Evolutionary conservation across 352 stramenopile species (phyloP).

Genomic region (Plasmopara halstedii): DNA sequence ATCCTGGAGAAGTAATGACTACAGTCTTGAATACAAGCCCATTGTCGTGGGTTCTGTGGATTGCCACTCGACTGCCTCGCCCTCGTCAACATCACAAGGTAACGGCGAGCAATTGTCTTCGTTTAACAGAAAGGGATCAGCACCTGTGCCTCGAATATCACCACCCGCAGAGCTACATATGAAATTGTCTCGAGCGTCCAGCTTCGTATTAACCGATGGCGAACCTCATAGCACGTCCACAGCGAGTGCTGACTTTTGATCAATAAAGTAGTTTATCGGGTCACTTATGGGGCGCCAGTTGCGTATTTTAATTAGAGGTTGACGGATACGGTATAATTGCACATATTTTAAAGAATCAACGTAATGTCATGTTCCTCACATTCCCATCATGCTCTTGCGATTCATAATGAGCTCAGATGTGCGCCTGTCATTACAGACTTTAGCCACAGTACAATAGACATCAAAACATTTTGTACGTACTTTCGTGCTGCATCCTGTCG

Average conservation of each 20-base stretch:
- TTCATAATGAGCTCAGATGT: constrained; percentile 84
- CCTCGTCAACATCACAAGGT: constrained; percentile 8
- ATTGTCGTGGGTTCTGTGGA: constrained; percentile 34
- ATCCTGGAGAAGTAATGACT: constrained; percentile 43
- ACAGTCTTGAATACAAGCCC: constrained; percentile 49
- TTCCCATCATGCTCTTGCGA: constrained; percentile 52
- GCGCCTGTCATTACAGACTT: constrained; percentile 31
- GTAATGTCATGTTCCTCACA: constrained; percentile 5
- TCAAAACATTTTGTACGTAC: constrained; percentile 28
- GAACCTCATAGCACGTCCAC: constrained; percentile 26
- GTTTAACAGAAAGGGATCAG: constrained; percentile 11
- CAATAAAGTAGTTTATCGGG: neutral
- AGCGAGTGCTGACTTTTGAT: constrained; percentile 69
- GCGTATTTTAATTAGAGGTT: neutral
- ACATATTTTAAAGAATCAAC: constrained; percentile 4
- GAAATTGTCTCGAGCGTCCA: constrained; percentile 34
- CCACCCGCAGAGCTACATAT: constrained; percentile 5
- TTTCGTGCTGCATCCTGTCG: constrained; percentile 69
- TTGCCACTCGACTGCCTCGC: constrained; percentile 19
- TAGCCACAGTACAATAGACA: neutral
- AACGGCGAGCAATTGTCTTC: constrained; percentile 10
- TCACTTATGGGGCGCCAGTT: neutral
- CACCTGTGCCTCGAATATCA: constrained; percentile 9
- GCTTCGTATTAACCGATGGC: constrained; percentile 45
- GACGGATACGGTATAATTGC: neutral